phyloP scores from a whole-genome alignment of 2,329 filamentous ascomycete species.

The Trichoderma afroharzianum region DNA sequence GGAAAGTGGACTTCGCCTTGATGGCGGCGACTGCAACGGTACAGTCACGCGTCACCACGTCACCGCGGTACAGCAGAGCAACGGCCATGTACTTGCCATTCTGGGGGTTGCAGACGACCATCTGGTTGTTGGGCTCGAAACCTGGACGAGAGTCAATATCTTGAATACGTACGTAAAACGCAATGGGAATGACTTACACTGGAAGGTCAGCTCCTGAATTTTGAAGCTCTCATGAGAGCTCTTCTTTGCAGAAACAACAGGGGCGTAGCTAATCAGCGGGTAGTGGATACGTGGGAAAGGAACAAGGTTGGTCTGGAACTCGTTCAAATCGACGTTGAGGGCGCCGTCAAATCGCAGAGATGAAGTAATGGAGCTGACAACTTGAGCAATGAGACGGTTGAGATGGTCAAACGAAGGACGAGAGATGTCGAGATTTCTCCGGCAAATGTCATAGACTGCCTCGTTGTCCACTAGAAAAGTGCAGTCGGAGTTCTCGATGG shows the following conservation, averaged over 20 bases:
- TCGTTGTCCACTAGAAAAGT: conserved; percentile 76
- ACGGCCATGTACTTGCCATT: conserved; percentile 77
- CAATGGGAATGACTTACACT: conserved; percentile 48
- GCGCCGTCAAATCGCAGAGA: conserved; percentile 69
- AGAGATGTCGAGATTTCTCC: conserved; percentile 66
- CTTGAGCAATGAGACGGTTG: conserved; percentile 70
- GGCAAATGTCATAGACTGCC: conserved; percentile 72
- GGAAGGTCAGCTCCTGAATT: conserved; percentile 71
- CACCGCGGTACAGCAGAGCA: conserved; percentile 67
- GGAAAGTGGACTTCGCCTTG: conserved; percentile 70
- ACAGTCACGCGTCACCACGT: conserved; percentile 68
- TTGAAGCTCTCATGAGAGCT: conserved; percentile 86
- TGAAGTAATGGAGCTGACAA: conserved; percentile 71
- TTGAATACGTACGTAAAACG: conserved; percentile 27
- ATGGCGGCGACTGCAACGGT: conserved; percentile 62
- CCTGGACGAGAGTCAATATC: conserved; percentile 41
- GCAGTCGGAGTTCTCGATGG: conserved; percentile 74
- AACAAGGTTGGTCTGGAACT: conserved; percentile 75
- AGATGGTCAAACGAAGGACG: conserved; percentile 68
- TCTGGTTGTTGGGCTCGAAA: conserved; percentile 76
- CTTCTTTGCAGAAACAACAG: conserved; percentile 68
- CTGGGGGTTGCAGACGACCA: conserved; percentile 71
- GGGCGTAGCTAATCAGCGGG: conserved; percentile 69
- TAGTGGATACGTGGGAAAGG: conserved; percentile 73
- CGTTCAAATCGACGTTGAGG: conserved; percentile 71